These are phyloP conservation scores for Xerocomellus chrysenteron DNA, from an alignment of 768 basidiomycete genomes.

Conservation along the genomic window DNA sequence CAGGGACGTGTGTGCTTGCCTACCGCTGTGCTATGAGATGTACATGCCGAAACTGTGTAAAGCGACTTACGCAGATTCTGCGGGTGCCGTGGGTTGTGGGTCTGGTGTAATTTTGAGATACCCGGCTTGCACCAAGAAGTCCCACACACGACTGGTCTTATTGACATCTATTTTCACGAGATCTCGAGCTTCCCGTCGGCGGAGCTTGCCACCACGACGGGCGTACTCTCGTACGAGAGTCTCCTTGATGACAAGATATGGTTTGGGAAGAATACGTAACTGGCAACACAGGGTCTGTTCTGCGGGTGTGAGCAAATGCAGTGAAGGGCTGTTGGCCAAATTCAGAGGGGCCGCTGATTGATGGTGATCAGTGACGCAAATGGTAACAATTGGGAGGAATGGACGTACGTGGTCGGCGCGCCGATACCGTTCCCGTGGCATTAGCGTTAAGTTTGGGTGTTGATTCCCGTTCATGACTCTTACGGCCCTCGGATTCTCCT, in stretches of 20 bases:
- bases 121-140: constrained; percentile 85
- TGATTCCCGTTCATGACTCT: constrained; percentile 59
- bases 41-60: not conserved
- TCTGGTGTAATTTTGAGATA: constrained; percentile 71
- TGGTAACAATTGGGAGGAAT: not conserved
- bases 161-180: constrained; percentile 92
- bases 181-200: constrained; percentile 84
- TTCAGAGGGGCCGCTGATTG: constrained; percentile 67
- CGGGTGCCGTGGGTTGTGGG: constrained; percentile 33
- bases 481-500: constrained; percentile 51
- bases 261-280: constrained; percentile 89
- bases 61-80: constrained; percentile 38
- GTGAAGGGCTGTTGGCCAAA: constrained; percentile 83
- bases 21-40: not conserved
- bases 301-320: constrained; percentile 84
- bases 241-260: constrained; percentile 95
- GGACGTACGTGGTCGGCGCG: constrained; percentile 43
- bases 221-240: constrained; percentile 93
- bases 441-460: constrained; percentile 50
- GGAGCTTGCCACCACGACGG: constrained; percentile 82
- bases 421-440: constrained; percentile 36
- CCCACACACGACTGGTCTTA: constrained; percentile 91
- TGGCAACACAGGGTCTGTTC: constrained; percentile 89
- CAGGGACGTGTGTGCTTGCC: constrained; percentile 16
- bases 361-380: not conserved